These are phyloP conservation scores for Sedum album DNA, from an alignment of 164 flowering plant species.

Conservation along the genomic window DNA sequence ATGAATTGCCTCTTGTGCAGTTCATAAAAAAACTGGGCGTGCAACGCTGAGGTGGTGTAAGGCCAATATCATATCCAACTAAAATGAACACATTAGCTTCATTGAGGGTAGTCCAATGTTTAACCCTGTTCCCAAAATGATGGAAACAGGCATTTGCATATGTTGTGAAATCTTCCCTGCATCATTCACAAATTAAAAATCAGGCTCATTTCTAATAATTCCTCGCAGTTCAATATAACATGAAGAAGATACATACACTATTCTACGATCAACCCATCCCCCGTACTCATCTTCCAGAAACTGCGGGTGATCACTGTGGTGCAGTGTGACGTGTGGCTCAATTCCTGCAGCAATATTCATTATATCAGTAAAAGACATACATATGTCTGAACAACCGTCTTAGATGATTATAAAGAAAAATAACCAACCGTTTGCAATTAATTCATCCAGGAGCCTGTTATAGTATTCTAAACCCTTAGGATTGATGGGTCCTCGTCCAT, in stretches of 20 bases:
- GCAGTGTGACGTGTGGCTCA: constrained; percentile 17
- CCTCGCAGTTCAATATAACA: neutral
- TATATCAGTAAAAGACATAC: neutral
- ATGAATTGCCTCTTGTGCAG: constrained; percentile 37
- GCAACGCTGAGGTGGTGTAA: constrained; percentile 33
- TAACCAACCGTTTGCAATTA: constrained; percentile 31
- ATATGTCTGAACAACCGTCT: neutral
- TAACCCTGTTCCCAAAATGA: constrained; percentile 50
- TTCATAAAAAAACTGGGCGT: constrained; percentile 25
- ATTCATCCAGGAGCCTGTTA: constrained; percentile 60
- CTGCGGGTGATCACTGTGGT: constrained; percentile 13
- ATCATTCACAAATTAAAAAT: neutral
- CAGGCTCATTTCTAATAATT: neutral
- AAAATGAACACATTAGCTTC: constrained; percentile 28
- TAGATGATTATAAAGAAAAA: neutral
- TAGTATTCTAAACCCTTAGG: constrained; percentile 63
- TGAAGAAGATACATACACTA: constrained; percentile 11
- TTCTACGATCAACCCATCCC: constrained; percentile 18
- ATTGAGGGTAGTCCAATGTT: constrained; percentile 43
- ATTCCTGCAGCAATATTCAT: constrained; percentile 31
- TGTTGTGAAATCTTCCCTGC: constrained; percentile 31
- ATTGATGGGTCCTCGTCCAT: constrained; percentile 43
- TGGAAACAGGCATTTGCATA: constrained; percentile 42
- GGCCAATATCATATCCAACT: constrained; percentile 28
- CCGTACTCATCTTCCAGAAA: constrained; percentile 16